Evolutionary conservation across 306 rosid species (phyloP).

Genomic region (Cucurbita moschata): DNA sequence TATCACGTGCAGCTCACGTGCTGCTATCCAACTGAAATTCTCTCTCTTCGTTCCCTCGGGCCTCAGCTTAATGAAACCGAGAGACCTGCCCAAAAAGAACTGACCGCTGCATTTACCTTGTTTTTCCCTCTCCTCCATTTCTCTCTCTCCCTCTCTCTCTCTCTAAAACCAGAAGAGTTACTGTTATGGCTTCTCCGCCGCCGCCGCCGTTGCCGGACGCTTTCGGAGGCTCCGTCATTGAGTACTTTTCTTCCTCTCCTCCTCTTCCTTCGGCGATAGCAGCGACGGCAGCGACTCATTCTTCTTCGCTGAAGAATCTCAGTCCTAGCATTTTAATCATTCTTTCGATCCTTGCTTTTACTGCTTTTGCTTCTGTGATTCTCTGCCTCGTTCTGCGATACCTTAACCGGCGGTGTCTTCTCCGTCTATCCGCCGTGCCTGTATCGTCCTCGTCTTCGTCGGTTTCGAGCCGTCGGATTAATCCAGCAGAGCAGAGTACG

Average conservation of each 20-base stretch:
- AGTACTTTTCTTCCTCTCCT: not conserved
- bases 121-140: not conserved
- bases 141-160: conserved; percentile 2
- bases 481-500: not conserved
- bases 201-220: not conserved
- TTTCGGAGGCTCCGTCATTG: not conserved
- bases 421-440: not conserved
- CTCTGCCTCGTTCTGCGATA: conserved; percentile 5
- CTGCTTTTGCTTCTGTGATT: not conserved
- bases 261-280: not conserved
- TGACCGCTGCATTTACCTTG: conserved; percentile 1
- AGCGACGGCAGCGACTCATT: not conserved
- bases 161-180: not conserved
- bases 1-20: conserved; percentile 2
- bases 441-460: not conserved
- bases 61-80: not conserved
- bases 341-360: not conserved
- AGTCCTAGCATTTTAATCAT: conserved; percentile 10
- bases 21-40: not conserved
- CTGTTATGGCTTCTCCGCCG: conserved; percentile 1
- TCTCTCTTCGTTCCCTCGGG: not conserved
- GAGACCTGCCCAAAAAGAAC: conserved; percentile 2
- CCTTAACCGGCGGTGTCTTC: conserved; percentile 11
- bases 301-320: not conserved
- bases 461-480: not conserved